phyloP scores from a whole-genome alignment of 371 early-diverging fungal species.

The Mucor plumbeus region DNA sequence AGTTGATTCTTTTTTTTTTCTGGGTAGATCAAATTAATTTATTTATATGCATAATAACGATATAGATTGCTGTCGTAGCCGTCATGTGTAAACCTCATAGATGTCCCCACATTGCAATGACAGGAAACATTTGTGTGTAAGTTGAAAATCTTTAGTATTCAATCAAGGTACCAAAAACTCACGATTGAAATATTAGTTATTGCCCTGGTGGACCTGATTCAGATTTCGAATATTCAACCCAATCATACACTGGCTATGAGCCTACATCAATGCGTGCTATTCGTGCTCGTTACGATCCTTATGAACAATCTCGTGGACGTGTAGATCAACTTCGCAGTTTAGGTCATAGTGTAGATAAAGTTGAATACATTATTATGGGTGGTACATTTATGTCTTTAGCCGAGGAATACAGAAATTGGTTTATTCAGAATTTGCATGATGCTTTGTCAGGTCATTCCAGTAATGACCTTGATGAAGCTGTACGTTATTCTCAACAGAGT shows the following conservation, averaged over 20 bases:
- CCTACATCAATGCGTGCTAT: conserved; percentile 99
- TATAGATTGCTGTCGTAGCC: conserved; percentile 98
- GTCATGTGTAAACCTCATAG: conserved; percentile 99
- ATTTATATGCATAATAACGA: background rate
- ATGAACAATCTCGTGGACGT: conserved; percentile 96
- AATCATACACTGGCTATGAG: conserved; percentile 99
- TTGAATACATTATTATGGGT: conserved; percentile 99
- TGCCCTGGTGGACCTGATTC: conserved; percentile 99
- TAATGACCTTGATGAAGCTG: conserved; percentile 96
- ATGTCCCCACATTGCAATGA: conserved; percentile 99
- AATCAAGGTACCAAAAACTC: too few species aligned
- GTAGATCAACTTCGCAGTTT: conserved; percentile 95
- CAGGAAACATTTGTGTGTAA: conserved; percentile 99
- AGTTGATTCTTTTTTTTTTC: background rate
- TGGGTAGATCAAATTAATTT: background rate
- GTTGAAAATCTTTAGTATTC: conserved; percentile 19
- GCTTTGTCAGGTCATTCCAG: conserved; percentile 95
- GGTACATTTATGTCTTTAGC: conserved; percentile 99
- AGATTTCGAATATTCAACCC: conserved; percentile 99
- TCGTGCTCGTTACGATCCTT: conserved; percentile 98
- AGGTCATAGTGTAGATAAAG: conserved; percentile 99
- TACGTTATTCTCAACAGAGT: conserved; percentile 95
- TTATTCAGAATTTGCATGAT: conserved; percentile 98
- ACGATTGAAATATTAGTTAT: conserved; percentile 60
- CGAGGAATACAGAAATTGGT: conserved; percentile 97